phyloP scores from a whole-genome alignment of 1,284 basidiomycete genomes.

The Boletellus deceptivus region DNA sequence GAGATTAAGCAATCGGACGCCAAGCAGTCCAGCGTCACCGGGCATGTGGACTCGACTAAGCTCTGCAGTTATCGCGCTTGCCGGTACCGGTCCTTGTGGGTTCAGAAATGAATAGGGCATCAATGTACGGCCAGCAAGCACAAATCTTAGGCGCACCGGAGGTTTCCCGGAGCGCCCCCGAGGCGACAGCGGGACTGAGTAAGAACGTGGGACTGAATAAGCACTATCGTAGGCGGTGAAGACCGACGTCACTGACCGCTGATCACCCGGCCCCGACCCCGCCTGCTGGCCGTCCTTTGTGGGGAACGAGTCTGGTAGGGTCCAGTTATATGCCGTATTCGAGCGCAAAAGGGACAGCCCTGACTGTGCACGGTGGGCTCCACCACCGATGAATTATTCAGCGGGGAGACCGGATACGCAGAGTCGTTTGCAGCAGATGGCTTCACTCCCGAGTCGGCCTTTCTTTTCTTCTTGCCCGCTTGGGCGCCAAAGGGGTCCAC shows the following conservation, averaged over 20 bases:
- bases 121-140: conserved; percentile 4
- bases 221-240: conserved; percentile 3
- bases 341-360: conserved; percentile 1
- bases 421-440: neutral
- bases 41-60: conserved; percentile 7
- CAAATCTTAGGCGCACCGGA: conserved; percentile 20
- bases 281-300: conserved; percentile 5
- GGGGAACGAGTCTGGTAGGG: conserved; percentile 4
- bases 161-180: conserved; percentile 5
- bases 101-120: conserved; percentile 13
- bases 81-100: conserved; percentile 18
- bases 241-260: neutral
- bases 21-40: conserved; percentile 14
- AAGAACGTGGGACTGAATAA: conserved; percentile 7
- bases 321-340: conserved; percentile 7
- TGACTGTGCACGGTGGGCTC: conserved; percentile 13
- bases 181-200: conserved; percentile 1
- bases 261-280: neutral
- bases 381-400: neutral
- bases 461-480: conserved; percentile 37
- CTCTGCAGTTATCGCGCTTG: conserved; percentile 1
- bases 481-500: conserved; percentile 54
- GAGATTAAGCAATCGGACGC: conserved; percentile 55
- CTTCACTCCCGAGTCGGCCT: neutral
- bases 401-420: neutral